phyloP scores from a whole-genome alignment of 2,329 filamentous ascomycete genomes.

The Epichloe uncinata region DNA sequence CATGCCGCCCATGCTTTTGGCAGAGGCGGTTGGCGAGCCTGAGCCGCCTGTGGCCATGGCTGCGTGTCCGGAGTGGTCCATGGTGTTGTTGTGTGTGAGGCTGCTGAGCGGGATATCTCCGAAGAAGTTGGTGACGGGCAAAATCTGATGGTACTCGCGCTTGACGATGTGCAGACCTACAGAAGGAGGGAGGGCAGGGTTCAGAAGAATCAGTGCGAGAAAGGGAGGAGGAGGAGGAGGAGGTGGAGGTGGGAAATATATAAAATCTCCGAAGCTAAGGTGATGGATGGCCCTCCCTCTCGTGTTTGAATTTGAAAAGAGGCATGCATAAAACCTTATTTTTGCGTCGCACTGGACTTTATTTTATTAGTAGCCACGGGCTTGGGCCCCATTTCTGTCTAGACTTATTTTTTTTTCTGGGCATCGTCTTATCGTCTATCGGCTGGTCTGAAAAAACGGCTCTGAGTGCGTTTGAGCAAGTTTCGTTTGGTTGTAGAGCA shows the following conservation, averaged over 20 bases:
- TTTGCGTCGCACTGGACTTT: not conserved
- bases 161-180: not conserved
- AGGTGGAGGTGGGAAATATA: not conserved
- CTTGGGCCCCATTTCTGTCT: not conserved
- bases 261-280: not conserved
- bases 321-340: not conserved
- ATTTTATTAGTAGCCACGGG: no score
- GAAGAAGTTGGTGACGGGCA: no score
- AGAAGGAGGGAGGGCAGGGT: not conserved
- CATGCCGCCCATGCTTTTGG: constrained; percentile 12
- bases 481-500: no score
- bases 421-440: no score
- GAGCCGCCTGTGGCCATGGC: constrained; percentile 7
- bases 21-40: constrained; percentile 6
- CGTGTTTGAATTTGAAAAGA: not conserved
- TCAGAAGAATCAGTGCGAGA: not conserved
- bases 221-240: not conserved
- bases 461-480: no score
- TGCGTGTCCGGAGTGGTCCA: constrained; percentile 8
- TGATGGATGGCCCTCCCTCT: not conserved
- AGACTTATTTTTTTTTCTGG: no score
- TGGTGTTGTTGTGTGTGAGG: no score
- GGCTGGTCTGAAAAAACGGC: no score
- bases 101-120: no score
- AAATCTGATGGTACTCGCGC: not conserved